Evolutionary conservation across 2,329 filamentous ascomycete genomes (phyloP).

Genomic region (Cladophialophora psammophila): DNA sequence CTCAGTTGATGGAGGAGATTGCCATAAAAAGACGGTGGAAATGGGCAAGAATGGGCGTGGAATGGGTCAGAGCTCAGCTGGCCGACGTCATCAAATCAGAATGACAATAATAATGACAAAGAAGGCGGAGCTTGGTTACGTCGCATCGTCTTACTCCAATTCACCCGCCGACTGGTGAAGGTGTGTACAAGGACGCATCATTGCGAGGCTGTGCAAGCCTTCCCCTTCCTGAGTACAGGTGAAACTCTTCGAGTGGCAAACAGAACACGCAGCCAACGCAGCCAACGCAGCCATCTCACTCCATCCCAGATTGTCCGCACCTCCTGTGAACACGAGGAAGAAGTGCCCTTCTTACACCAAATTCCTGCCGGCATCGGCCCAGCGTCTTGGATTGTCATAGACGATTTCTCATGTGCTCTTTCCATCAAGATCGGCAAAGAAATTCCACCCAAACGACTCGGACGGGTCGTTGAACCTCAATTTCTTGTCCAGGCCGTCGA

Average conservation of each 20-base stretch:
- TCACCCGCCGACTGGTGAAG: too few relatives aligned
- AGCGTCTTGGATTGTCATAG: background rate
- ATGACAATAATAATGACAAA: background rate
- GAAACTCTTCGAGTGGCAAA: background rate
- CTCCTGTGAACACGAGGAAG: too few relatives aligned
- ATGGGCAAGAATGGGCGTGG: background rate
- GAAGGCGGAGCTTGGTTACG: too few relatives aligned
- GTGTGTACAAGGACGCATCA: background rate
- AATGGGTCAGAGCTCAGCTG: background rate
- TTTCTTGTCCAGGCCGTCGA: slow-evolving; percentile 65
- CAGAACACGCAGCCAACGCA: background rate
- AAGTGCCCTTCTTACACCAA: background rate
- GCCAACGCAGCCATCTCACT: background rate
- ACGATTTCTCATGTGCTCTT: slow-evolving; percentile 36
- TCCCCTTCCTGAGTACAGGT: background rate
- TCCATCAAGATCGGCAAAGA: slow-evolving; percentile 67
- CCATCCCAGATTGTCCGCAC: too few relatives aligned
- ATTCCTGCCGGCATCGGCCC: background rate
- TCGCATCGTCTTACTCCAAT: too few relatives aligned
- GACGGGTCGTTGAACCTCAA: slow-evolving; percentile 68
- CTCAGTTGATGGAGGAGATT: background rate
- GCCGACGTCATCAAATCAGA: background rate
- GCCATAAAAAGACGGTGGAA: background rate
- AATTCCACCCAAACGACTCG: slow-evolving; percentile 63
- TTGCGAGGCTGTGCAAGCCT: background rate